Evolutionary conservation across 257 asterid genomes (phyloP).

Genomic region (Striga asiatica): DNA sequence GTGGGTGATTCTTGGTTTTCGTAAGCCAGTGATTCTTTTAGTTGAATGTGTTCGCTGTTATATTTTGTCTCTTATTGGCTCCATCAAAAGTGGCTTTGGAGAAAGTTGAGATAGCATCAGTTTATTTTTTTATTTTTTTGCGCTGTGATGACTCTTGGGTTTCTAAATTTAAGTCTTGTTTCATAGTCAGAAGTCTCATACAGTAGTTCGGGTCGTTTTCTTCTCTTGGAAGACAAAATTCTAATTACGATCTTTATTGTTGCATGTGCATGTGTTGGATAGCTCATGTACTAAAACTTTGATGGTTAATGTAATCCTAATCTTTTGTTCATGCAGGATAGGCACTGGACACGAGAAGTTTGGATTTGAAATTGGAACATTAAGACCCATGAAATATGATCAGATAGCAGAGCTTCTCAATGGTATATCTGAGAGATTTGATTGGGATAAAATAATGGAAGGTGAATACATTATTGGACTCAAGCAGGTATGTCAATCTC

Average conservation of each 20-base stretch:
- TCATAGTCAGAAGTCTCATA: conserved; percentile 1
- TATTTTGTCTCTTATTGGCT: background rate
- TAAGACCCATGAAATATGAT: conserved; percentile 80
- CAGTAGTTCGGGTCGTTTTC: background rate
- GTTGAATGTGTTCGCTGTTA: background rate
- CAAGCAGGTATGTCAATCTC: conserved; percentile 47
- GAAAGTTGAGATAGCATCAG: no score
- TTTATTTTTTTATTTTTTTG: background rate
- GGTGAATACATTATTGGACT: conserved; percentile 84
- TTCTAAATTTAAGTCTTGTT: background rate
- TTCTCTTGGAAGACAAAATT: conserved; percentile 1
- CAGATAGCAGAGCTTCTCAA: conserved; percentile 82
- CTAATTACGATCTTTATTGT: background rate
- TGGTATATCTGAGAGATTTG: conserved; percentile 91
- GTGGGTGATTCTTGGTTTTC: background rate
- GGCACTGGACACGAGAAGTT: conserved; percentile 99
- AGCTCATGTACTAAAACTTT: background rate
- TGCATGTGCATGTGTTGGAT: background rate
- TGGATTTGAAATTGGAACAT: conserved; percentile 70
- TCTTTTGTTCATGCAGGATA: conserved; percentile 44
- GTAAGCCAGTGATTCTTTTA: background rate
- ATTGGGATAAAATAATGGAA: conserved; percentile 96
- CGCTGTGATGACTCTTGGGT: conserved; percentile 3
- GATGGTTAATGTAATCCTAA: background rate
- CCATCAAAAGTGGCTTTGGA: no score